These are phyloP conservation scores for Boletus reticulatus DNA, from an alignment of 768 basidiomycete genomes.

Conservation along the genomic window DNA sequence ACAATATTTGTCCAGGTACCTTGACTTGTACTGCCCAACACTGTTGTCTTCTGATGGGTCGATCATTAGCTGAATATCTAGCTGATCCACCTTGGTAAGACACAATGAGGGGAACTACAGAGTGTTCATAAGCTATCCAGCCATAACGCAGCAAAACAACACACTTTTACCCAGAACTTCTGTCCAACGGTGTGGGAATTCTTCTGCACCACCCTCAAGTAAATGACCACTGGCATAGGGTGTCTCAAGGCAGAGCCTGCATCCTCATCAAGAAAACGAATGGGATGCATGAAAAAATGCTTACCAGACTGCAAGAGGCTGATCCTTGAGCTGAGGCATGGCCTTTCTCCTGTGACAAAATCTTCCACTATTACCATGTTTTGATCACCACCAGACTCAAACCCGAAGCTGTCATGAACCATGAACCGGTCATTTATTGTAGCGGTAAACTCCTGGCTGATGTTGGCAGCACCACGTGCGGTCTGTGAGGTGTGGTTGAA, in stretches of 20 bases:
- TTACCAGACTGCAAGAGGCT: conserved; percentile 14
- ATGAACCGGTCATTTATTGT: too few species aligned
- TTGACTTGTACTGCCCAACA: neutral
- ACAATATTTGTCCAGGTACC: neutral
- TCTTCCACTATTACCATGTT: conserved; percentile 1
- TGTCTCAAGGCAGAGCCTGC: conserved; percentile 16
- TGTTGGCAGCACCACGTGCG: neutral
- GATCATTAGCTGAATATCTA: neutral
- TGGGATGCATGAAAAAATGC: neutral
- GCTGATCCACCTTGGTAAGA: conserved; percentile 14
- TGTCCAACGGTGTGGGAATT: neutral
- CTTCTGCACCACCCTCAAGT: conserved; percentile 12
- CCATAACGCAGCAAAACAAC: neutral
- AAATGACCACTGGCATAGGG: conserved; percentile 14
- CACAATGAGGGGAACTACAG: conserved; percentile 9
- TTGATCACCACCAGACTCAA: conserved; percentile 5
- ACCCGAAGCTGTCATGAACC: neutral
- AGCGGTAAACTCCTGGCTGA: neutral
- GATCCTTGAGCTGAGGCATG: neutral
- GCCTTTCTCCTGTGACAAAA: conserved; percentile 4
- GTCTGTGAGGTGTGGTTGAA: neutral
- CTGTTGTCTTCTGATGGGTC: neutral
- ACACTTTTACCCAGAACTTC: conserved; percentile 10
- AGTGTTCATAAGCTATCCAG: neutral
- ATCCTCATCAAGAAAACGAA: neutral